Conservation (phyloP, 495 filamentous ascomycete species). For the Penicillium canescens region DNA sequence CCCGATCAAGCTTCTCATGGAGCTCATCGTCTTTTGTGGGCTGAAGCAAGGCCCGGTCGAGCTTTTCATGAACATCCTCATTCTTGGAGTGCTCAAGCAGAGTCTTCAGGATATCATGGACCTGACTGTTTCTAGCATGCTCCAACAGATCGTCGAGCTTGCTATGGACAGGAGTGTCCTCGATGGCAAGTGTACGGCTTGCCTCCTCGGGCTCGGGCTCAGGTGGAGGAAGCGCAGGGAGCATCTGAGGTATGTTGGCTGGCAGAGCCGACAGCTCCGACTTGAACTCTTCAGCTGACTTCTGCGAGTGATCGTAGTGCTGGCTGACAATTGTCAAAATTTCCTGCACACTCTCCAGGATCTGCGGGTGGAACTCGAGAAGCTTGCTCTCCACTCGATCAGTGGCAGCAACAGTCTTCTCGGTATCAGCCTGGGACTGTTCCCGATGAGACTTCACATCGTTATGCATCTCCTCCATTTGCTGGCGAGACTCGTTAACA, state of each 20-base stretch:
- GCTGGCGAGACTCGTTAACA: slow-evolving; percentile 72
- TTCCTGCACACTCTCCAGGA: slow-evolving; percentile 77
- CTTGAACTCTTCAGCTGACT: slow-evolving; percentile 51
- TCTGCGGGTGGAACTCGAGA: slow-evolving; percentile 79
- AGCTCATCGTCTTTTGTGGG: slow-evolving; percentile 42
- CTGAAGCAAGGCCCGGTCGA: slow-evolving; percentile 61
- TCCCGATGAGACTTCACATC: slow-evolving; percentile 75
- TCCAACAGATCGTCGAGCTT: slow-evolving; percentile 86
- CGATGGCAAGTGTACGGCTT: slow-evolving; percentile 22
- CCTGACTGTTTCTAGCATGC: slow-evolving; percentile 50
- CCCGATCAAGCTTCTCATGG: slow-evolving; percentile 45
- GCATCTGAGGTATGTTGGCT: slow-evolving; percentile 45
- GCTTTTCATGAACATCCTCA: slow-evolving; percentile 42
- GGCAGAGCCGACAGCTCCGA: slow-evolving; percentile 54
- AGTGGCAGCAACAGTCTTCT: slow-evolving; percentile 67
- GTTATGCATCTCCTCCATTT: slow-evolving; percentile 73
- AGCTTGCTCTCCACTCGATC: slow-evolving; percentile 75
- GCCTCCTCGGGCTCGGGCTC: slow-evolving; percentile 50
- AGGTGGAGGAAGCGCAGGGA: slow-evolving; percentile 49
- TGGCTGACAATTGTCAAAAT: slow-evolving; percentile 77
- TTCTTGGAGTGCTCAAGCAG: slow-evolving; percentile 63
- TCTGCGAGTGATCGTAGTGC: slow-evolving; percentile 70
- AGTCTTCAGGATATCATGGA: slow-evolving; percentile 81
- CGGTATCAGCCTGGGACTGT: slow-evolving; percentile 72
- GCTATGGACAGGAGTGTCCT: slow-evolving; percentile 70